Evolutionary conservation across 805 yeast species (phyloP).

Genomic region (Yarrowia hollandica): DNA sequence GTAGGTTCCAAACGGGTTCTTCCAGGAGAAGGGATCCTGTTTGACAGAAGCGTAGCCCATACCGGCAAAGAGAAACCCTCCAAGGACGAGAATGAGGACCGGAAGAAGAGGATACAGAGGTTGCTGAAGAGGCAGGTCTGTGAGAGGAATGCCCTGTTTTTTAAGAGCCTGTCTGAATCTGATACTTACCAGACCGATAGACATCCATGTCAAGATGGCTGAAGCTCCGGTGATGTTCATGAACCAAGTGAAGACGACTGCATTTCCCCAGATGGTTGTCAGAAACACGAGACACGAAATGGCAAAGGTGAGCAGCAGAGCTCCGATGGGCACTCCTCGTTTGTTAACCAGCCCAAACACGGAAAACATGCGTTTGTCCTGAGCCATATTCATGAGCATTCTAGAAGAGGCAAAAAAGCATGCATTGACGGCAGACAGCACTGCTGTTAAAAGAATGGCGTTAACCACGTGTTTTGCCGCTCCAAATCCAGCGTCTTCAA

Average conservation of each 20-base stretch:
- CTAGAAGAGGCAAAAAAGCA: slow-evolving; percentile 65
- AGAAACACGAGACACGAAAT: slow-evolving; percentile 63
- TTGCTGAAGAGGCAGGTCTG: slow-evolving; percentile 2
- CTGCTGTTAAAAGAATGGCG: slow-evolving; percentile 58
- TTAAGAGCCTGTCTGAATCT: slow-evolving; percentile 59
- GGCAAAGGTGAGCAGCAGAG: slow-evolving; percentile 52
- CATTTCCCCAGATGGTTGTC: slow-evolving; percentile 60
- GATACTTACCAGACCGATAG: slow-evolving; percentile 57
- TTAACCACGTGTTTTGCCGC: slow-evolving; percentile 52
- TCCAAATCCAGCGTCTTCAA: slow-evolving; percentile 49
- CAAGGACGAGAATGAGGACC: not conserved
- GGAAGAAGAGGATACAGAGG: slow-evolving; percentile 12
- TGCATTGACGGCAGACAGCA: slow-evolving; percentile 63
- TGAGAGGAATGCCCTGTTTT: not conserved
- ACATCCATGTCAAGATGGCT: slow-evolving; percentile 62
- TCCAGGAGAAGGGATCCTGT: slow-evolving; percentile 40
- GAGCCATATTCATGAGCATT: slow-evolving; percentile 49
- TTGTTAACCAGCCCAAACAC: slow-evolving; percentile 51
- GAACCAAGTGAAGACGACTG: slow-evolving; percentile 63
- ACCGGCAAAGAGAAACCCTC: slow-evolving; percentile 40
- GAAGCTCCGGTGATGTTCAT: slow-evolving; percentile 62
- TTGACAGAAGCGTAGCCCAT: slow-evolving; percentile 39
- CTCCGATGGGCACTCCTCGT: slow-evolving; percentile 59
- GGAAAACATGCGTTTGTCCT: slow-evolving; percentile 57
- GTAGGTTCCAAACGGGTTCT: slow-evolving; percentile 50